A percentile compares a stretch with the other conserved stretches of the same genome.
Evolutionary conservation across 2,329 filamentous ascomycete species (phyloP).

Genomic region (Cladorrhinum sp.): DNA sequence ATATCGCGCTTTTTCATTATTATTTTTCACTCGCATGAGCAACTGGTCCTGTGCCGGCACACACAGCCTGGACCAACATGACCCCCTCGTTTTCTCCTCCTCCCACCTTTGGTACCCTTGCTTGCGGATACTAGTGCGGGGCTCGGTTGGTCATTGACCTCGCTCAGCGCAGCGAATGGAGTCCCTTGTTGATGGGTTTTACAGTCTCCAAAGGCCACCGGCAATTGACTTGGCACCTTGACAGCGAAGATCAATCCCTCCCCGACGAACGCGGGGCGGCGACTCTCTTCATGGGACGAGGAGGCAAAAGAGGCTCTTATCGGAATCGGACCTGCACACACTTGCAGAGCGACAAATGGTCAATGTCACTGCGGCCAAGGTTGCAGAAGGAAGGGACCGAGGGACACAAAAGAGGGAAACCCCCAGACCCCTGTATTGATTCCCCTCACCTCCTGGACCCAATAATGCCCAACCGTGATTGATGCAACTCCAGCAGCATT

Average conservation of each 20-base stretch:
- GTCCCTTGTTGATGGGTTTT: neutral
- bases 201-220: too few species aligned
- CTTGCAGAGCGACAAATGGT: neutral
- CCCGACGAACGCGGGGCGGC: neutral
- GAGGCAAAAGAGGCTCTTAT: neutral
- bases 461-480: slow-evolving; percentile 21
- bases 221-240: too few species aligned
- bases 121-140: slow-evolving; percentile 1
- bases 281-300: neutral
- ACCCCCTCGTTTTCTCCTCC: neutral
- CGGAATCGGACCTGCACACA: neutral
- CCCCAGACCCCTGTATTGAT: slow-evolving; percentile 10
- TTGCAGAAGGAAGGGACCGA: neutral
- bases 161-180: neutral
- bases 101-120: neutral
- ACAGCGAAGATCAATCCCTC: neutral
- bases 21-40: neutral
- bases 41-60: neutral
- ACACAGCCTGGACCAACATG: slow-evolving; percentile 2
- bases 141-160: slow-evolving; percentile 5
- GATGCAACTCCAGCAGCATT: neutral
- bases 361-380: neutral
- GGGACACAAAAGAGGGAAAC: neutral
- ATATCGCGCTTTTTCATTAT: slow-evolving; percentile 3
- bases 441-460: slow-evolving; percentile 13